These are phyloP conservation scores for Ceratobasidium theobromae DNA, from an alignment of 1,284 basidiomycete species.

Conservation along the genomic window DNA sequence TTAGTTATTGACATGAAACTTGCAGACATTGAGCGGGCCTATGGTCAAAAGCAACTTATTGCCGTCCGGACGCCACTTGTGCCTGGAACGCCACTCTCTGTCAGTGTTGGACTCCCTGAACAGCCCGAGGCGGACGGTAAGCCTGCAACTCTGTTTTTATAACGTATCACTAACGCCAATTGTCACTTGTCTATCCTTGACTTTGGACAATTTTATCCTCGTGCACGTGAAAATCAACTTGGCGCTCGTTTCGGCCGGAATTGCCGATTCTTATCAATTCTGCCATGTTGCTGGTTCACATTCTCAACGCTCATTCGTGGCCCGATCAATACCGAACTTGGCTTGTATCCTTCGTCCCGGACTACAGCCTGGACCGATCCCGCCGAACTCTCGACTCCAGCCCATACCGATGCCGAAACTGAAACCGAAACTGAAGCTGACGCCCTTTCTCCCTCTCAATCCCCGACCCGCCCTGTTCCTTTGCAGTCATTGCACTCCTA, in stretches of 20 bases:
- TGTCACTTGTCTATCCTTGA: no score
- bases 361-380: slow-evolving; percentile 29
- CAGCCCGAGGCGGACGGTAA: no score
- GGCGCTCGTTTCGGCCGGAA: no score
- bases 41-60: slow-evolving; percentile 84
- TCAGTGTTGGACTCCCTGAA: neutral
- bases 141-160: no score
- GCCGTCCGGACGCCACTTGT: slow-evolving; percentile 74
- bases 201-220: no score
- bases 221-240: no score
- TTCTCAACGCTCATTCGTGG: no score
- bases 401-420: slow-evolving; percentile 70
- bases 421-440: slow-evolving; percentile 59
- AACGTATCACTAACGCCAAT: no score
- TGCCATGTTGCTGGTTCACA: no score
- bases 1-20: neutral
- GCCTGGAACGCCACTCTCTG: neutral
- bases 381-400: slow-evolving; percentile 55
- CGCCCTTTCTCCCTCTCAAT: neutral
- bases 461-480: neutral
- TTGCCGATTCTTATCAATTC: no score
- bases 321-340: no score
- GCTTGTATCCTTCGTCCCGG: neutral
- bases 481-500: neutral
- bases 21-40: slow-evolving; percentile 90